Base-by-base conservation (phyloP, 1,284 basidiomycete species). In the Austropuccinia psidii region DNA sequence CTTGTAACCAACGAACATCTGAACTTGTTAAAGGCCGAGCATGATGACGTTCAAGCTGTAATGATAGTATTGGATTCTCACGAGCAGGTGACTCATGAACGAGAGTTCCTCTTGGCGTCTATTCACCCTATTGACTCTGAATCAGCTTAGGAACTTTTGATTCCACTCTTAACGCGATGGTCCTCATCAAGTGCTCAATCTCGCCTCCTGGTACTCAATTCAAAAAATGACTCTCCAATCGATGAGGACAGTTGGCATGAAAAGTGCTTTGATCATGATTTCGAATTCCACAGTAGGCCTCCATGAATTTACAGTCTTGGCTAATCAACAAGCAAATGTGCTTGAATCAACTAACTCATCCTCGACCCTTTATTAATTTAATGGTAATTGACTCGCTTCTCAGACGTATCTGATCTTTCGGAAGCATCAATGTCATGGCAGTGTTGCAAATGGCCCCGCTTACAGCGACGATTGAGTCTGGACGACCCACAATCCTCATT, bases 281-380 rank as follows among this genome's bases (percentile, higher is more conserved):
- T 61, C 24, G 58, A 61, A 61, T 61, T n/a, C 31, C 58, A 61
- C 39, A 61, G 58, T 61, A 8, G 45, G 39, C n/a, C n/a, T 19
- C 50, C 47, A 19, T 15, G n/a, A 19, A 49, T 49, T 19, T 49
- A n/a, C 4, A 15, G 27, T 49, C 47, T 24, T 4, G n/a, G n/a
- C n/a, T 49, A n/a, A 45, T n/a, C 43, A 45, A 45, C n/a, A 11
- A 13, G n/a, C 13, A 45, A 45, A 45, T 13, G n/a, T n/a, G 11
- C 43, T 45, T 13, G 11, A 45, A 13, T 45, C n/a, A 11, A 11
- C 43, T 45, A 54, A 29, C 52, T 29, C 24, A 24, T 29, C n/a
- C 35, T 5, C 49, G 5, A 50, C n/a, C 52, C n/a, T n/a, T n/a
- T n/a, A n/a, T n/a, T n/a, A 17, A 54, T 27, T 29, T 39, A 31